These are phyloP conservation scores for Collybia mongolica DNA, from an alignment of 768 basidiomycete species.

Conservation along the genomic window DNA sequence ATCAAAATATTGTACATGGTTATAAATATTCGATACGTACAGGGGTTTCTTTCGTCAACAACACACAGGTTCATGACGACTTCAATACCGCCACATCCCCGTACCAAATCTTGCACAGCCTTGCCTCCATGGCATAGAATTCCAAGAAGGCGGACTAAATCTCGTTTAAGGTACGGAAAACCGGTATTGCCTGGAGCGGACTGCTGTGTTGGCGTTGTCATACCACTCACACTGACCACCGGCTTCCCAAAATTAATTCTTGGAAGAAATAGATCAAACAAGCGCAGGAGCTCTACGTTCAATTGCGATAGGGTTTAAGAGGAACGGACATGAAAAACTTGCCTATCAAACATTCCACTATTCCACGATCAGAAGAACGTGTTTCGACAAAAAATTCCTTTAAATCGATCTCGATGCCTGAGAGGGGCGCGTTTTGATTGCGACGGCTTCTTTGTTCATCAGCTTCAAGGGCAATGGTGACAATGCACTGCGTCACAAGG, in stretches of 20 bases:
- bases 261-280: slow-evolving; percentile 82
- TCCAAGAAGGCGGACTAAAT: slow-evolving; percentile 87
- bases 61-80: slow-evolving; percentile 88
- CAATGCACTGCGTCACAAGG: slow-evolving; percentile 73
- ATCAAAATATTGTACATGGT: neutral
- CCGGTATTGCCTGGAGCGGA: slow-evolving; percentile 44
- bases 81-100: slow-evolving; percentile 71
- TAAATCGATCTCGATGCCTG: slow-evolving; percentile 24
- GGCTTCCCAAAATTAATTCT: slow-evolving; percentile 79
- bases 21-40: slow-evolving; percentile 48
- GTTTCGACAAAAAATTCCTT: slow-evolving; percentile 45
- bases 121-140: slow-evolving; percentile 65
- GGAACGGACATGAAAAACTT: slow-evolving; percentile 20
- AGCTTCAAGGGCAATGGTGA: slow-evolving; percentile 58
- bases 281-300: slow-evolving; percentile 60
- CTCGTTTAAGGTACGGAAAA: slow-evolving; percentile 84
- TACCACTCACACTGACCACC: slow-evolving; percentile 29
- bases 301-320: slow-evolving; percentile 4
- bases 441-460: slow-evolving; percentile 30
- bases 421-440: slow-evolving; percentile 7
- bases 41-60: slow-evolving; percentile 88
- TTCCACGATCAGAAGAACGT: slow-evolving; percentile 38
- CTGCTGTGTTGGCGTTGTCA: slow-evolving; percentile 22
- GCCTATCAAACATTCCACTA: slow-evolving; percentile 63
- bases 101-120: slow-evolving; percentile 71